A percentile compares a stretch with the other conserved stretches of the same genome.
phyloP scores from a whole-genome alignment of 345 rosid genomes.

The Citrus medica region DNA sequence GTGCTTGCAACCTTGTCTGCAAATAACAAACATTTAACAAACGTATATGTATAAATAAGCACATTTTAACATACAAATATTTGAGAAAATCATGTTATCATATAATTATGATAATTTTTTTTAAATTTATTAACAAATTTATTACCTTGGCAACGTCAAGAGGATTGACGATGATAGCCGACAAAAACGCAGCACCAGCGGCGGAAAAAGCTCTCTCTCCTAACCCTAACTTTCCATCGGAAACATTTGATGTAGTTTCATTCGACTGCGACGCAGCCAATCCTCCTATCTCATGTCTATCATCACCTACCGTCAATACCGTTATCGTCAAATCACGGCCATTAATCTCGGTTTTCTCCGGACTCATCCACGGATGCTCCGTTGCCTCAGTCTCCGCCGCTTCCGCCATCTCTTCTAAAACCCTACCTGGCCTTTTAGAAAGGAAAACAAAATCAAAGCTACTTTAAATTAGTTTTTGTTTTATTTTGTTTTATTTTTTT shows the following conservation, averaged over 20 bases:
- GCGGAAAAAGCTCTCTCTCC: slow-evolving; percentile 78
- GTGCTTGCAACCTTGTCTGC: slow-evolving; percentile 95
- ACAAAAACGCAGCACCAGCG: slow-evolving; percentile 89
- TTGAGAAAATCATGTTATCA: not conserved
- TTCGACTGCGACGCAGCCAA: slow-evolving; percentile 18
- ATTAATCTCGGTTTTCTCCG: slow-evolving; percentile 19
- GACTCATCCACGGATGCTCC: slow-evolving; percentile 24
- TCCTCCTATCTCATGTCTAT: slow-evolving; percentile 20
- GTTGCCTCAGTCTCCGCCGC: slow-evolving; percentile 19
- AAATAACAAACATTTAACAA: slow-evolving; percentile 1
- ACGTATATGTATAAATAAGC: not conserved
- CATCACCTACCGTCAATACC: slow-evolving; percentile 18
- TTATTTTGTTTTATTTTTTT: not conserved
- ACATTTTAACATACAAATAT: not conserved
- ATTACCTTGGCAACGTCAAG: slow-evolving; percentile 89
- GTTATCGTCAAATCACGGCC: slow-evolving; percentile 11
- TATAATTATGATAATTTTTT: not conserved
- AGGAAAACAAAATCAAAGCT: not conserved
- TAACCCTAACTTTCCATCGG: slow-evolving; percentile 52
- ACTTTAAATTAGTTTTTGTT: not conserved
- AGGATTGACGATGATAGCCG: slow-evolving; percentile 85
- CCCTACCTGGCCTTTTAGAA: not conserved
- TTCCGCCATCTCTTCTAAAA: slow-evolving; percentile 13
- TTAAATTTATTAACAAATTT: not conserved
- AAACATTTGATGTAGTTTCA: slow-evolving; percentile 9